Base-by-base conservation (phyloP, 441 rosid species). In the Gossypium gossypioides region DNA sequence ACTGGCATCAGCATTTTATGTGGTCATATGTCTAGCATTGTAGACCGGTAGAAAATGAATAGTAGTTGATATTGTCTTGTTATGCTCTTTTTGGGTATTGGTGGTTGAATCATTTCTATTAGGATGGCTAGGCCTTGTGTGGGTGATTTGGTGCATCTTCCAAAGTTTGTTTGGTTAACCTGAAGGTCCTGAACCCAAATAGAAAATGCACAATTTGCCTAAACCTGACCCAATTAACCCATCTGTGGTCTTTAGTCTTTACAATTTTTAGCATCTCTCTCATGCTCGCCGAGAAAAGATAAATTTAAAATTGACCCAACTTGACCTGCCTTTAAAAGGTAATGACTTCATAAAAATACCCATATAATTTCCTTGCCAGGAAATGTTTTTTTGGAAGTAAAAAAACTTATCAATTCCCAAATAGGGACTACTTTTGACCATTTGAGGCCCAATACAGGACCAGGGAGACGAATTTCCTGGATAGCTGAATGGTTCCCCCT, bases 91-190 rank as follows among this genome's bases (percentile, higher is more conserved):
- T 21, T 18, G 52, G 67, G 37, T 19, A 24, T 73, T 68, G 52
- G 64, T 57, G 32, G 46, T 24, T 67, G 71, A 48, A 29, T 40
- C 25, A 3, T 71, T 63, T 71, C 42, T 32, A 21, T 62, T 56
- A 27, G 37, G 55, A 22, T 46, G 71, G 7, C 64, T 34, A 8
- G 61, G 52, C 46, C 74, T 46, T 67, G 13, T 55, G 25, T 50
- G 57, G 66, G 71, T 60, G 24, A 50, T 67, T 66, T 48, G 57
- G 57, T 48, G 40, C 29, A 48, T 67, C 42, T 67, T 48, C 42
- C 22, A 27, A 46, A 67, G 69, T 48, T 25, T 24, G 32, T 46
- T 46, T 66, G 40, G 13, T 66, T n/a, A 67, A 67, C 22, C 57
- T 67, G 24, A 48, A 22, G 16, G 63, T 58, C 37, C 34, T 58